These are phyloP conservation scores for Pseudogymnoascus sp. DNA, from an alignment of 2,329 filamentous ascomycete genomes.

Conservation along the genomic window DNA sequence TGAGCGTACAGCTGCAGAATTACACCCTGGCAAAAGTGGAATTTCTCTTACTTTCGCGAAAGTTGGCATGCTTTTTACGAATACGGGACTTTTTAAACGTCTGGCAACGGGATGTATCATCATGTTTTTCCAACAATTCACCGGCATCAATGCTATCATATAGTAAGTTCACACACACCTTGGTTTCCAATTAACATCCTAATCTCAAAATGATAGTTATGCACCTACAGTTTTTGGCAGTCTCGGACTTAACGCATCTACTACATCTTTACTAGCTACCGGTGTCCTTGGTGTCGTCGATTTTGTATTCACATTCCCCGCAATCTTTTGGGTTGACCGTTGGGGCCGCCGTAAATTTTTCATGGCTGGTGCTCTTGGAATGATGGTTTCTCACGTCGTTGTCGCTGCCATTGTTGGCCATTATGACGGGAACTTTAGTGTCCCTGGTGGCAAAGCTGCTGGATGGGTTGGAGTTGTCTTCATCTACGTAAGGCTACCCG, in stretches of 20 bases:
- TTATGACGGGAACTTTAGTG: slow-evolving; percentile 18
- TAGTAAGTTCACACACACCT: slow-evolving; percentile 8
- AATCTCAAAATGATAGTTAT: slow-evolving; percentile 10
- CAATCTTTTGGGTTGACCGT: slow-evolving; percentile 56
- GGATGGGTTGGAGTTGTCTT: slow-evolving; percentile 29
- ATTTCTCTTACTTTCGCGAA: not conserved
- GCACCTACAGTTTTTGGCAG: slow-evolving; percentile 35
- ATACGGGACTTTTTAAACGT: slow-evolving; percentile 21
- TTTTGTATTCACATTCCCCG: slow-evolving; percentile 56
- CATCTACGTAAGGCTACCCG: slow-evolving; percentile 15
- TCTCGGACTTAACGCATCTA: slow-evolving; percentile 35
- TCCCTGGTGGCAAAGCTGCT: not conserved
- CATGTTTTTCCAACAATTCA: slow-evolving; percentile 37
- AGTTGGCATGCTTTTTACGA: slow-evolving; percentile 11
- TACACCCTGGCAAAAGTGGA: slow-evolving; percentile 28
- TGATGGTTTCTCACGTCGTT: slow-evolving; percentile 50
- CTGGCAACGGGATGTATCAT: slow-evolving; percentile 28
- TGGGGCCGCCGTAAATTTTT: slow-evolving; percentile 54
- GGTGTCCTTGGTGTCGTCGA: slow-evolving; percentile 63
- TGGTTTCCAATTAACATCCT: not conserved
- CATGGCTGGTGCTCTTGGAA: slow-evolving; percentile 56
- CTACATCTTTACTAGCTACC: slow-evolving; percentile 52
- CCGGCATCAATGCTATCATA: slow-evolving; percentile 20
- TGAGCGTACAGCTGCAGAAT: slow-evolving; percentile 43
- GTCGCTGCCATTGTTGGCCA: slow-evolving; percentile 54